Percentiles rank a stretch among this genome's conserved stretches.
Evolutionary conservation across 305 asterid genomes (phyloP).

Genomic region (Solanum hybrid): DNA sequence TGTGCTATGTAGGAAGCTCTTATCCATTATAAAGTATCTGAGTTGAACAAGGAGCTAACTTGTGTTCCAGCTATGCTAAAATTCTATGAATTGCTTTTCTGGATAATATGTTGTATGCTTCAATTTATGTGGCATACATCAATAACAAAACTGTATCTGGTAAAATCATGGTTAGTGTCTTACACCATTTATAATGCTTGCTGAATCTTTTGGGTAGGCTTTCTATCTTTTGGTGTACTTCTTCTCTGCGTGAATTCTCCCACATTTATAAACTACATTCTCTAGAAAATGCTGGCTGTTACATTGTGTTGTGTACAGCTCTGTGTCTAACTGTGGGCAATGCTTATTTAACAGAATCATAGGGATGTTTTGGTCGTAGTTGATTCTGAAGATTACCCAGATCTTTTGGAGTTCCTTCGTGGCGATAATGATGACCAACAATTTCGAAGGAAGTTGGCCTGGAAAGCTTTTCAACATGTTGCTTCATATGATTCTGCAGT

Average conservation of each 20-base stretch:
- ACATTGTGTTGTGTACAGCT: not conserved
- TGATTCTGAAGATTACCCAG: slow-evolving; percentile 78
- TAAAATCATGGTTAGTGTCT: not conserved
- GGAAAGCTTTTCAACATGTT: slow-evolving; percentile 95
- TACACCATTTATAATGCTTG: not conserved
- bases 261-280: not conserved
- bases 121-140: not conserved
- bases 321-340: not conserved
- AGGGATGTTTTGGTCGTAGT: slow-evolving; percentile 92
- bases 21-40: not conserved
- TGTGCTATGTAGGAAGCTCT: not conserved
- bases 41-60: not conserved
- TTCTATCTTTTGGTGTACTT: not conserved
- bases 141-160: not conserved
- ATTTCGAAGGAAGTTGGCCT: slow-evolving; percentile 67
- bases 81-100: not conserved
- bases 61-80: not conserved
- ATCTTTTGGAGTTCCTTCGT: slow-evolving; percentile 58
- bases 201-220: not conserved
- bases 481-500: slow-evolving; percentile 98
- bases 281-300: not conserved
- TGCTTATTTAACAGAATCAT: slow-evolving; percentile 57
- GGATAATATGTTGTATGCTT: not conserved
- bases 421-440: slow-evolving; percentile 49
- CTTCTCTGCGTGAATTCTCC: not conserved